phyloP scores from a whole-genome alignment of 164 flowering plant species.

The Amborella trichopoda region DNA sequence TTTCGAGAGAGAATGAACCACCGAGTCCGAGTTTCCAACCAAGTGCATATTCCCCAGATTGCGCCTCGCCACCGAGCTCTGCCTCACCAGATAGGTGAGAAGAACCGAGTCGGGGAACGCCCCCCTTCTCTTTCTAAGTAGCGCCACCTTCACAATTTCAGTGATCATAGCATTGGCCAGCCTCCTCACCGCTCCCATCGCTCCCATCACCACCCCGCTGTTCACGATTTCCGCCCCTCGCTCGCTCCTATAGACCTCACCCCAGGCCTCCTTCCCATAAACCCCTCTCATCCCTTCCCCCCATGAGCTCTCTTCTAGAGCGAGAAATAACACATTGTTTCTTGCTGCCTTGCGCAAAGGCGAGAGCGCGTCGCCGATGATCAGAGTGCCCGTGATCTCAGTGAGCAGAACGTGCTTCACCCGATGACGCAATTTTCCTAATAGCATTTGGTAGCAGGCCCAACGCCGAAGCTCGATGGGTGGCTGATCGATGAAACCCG shows the following conservation, averaged over 20 bases:
- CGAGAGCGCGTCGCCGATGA: slow-evolving; percentile 45
- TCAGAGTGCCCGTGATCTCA: slow-evolving; percentile 28
- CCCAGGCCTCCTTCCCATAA: slow-evolving; percentile 31
- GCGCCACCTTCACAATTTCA: slow-evolving; percentile 44
- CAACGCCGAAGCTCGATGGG: slow-evolving; percentile 66
- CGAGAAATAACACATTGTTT: slow-evolving; percentile 34
- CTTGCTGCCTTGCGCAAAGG: slow-evolving; percentile 29
- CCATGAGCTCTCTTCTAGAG: slow-evolving; percentile 7
- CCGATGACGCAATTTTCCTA: slow-evolving; percentile 60
- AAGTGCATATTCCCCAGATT: not conserved
- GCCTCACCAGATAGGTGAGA: slow-evolving; percentile 48
- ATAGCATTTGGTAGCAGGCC: slow-evolving; percentile 83
- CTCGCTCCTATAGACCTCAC: slow-evolving; percentile 9
- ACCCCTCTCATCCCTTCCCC: slow-evolving; percentile 13
- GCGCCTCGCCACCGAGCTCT: not conserved
- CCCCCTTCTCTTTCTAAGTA: slow-evolving; percentile 44
- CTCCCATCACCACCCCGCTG: slow-evolving; percentile 51
- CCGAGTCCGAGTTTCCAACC: slow-evolving; percentile 7
- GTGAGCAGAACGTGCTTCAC: slow-evolving; percentile 63
- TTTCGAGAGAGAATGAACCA: slow-evolving; percentile 27
- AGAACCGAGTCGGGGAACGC: slow-evolving; percentile 41
- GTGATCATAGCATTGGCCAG: slow-evolving; percentile 41
- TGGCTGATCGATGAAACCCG: slow-evolving; percentile 60
- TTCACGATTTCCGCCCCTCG: slow-evolving; percentile 7
- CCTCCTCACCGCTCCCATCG: slow-evolving; percentile 49